Percentiles rank a stretch among this genome's conserved stretches.
Conservation (phyloP, 192 early-diverging fungal genomes). For the Mortierella alpina region DNA sequence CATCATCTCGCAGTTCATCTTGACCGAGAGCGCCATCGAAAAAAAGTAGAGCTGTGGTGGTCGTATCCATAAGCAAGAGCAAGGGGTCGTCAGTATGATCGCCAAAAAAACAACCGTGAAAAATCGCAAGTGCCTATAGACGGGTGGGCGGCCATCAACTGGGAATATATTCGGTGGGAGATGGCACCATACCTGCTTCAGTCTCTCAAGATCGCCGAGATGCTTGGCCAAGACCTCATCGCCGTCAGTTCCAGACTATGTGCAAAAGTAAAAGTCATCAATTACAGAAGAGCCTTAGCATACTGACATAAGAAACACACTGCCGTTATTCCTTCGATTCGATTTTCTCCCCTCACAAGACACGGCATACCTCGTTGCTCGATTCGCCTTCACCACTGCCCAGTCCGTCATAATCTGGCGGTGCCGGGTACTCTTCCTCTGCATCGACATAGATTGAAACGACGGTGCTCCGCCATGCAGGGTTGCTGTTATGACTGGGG, state of each 20-base stretch:
- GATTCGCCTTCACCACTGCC: background rate
- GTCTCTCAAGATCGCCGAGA: slow-evolving; percentile 32
- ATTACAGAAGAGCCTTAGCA: too few relatives aligned
- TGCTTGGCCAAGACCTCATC: slow-evolving; percentile 27
- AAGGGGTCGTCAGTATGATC: background rate
- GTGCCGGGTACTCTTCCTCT: slow-evolving; percentile 32
- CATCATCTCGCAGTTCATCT: slow-evolving; percentile 54
- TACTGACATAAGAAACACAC: background rate
- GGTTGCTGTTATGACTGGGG: slow-evolving; percentile 5
- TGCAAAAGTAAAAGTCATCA: background rate
- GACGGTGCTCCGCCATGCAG: slow-evolving; percentile 36
- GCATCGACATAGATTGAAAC: slow-evolving; percentile 48
- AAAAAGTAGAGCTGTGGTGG: slow-evolving; percentile 37
- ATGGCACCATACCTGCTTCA: slow-evolving; percentile 28
- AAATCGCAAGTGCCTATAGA: too few relatives aligned
- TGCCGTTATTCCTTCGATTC: background rate
- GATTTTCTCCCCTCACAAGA: too few relatives aligned
- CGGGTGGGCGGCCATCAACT: background rate
- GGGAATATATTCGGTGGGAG: background rate
- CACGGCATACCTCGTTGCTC: slow-evolving; percentile 7
- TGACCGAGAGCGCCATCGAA: slow-evolving; percentile 46
- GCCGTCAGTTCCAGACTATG: background rate
- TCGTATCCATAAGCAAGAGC: background rate
- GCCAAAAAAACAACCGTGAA: too few relatives aligned
- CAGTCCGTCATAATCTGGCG: background rate